Evolutionary conservation across 768 basidiomycete genomes (phyloP), one percentile per base, ranked within the genome.

Genomic region (Amanita rubescens): DNA sequence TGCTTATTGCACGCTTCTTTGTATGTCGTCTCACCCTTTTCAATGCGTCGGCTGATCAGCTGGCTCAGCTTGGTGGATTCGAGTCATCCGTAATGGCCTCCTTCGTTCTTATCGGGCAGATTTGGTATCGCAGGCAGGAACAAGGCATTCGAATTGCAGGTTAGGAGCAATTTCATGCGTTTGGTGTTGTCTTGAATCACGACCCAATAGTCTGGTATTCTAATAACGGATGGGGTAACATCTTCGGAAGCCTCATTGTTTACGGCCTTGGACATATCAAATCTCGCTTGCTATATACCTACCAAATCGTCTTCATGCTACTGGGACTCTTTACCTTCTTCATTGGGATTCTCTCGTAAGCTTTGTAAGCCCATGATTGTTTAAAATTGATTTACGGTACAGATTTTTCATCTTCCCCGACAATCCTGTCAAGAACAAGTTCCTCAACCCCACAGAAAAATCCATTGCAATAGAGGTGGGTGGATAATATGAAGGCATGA

Each of bases 201-300:
- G 30, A 22, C 10, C 24, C 49, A 69, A 37, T 49, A 71, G 69
- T 66, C 7, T 67, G 65, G 63, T 68, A 64, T 48, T 67, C 67
- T 3, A 65, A 64, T 32, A 50, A 55, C 49, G 69, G 69, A 24
- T 66, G 66, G 60, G 64, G 64, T 8, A 69, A 71, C 38, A 62
- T 71, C 33, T 61, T 71, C 44, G 69, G 68, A 10, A 67, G 67
- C 52, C 62, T 71, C n/a, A 61, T 71, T 54, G 67, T 69, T 63
- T 71, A 61, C 49, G 69, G 66, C 8, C 54, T 71, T 27, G 68
- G 67, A 4, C 68, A 71, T 50, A 63, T 71, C 55, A 59, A 58
- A 19, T 64, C 65, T 0, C 53, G 49, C 3, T 48, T 57, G 0
- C 44, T 69, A 1, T 60, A 65, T 27, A 52, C 64, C 1, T 71